These are phyloP conservation scores for Stachybotrys chartarum DNA, from an alignment of 2,329 filamentous ascomycete genomes.

Conservation along the genomic window DNA sequence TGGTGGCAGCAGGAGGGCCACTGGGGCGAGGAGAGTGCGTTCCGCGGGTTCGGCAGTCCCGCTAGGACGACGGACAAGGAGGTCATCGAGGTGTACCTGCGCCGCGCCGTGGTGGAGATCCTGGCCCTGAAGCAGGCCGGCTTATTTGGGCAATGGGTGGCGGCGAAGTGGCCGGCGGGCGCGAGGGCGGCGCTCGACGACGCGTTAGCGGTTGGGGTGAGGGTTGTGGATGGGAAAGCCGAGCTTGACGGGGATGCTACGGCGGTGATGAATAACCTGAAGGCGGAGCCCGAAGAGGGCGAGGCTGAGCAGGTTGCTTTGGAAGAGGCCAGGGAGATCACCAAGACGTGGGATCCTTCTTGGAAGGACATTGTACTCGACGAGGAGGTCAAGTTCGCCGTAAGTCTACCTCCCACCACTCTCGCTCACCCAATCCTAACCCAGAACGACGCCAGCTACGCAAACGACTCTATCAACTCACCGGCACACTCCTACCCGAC, in stretches of 20 bases:
- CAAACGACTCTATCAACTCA: conserved; percentile 76
- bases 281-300: conserved; percentile 11
- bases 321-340: conserved; percentile 33
- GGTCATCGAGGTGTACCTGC: conserved; percentile 39
- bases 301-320: conserved; percentile 15
- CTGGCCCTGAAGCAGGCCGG: conserved; percentile 32
- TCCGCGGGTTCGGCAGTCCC: conserved; percentile 34
- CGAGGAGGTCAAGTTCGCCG: conserved; percentile 65
- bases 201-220: conserved; percentile 29
- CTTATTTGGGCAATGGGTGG: conserved; percentile 20
- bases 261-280: conserved; percentile 24
- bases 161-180: conserved; percentile 24
- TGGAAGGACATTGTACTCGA: conserved; percentile 54
- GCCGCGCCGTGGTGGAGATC: conserved; percentile 46
- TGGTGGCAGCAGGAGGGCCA: conserved; percentile 51
- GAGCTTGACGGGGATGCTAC: conserved; percentile 29
- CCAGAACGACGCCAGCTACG: conserved; percentile 51
- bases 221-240: conserved; percentile 32
- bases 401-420: conserved; percentile 35
- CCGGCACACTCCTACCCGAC: conserved; percentile 70
- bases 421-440: conserved; percentile 5
- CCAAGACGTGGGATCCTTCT: conserved; percentile 39
- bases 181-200: conserved; percentile 24
- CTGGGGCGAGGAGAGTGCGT: conserved; percentile 39
- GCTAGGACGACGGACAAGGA: conserved; percentile 33